Evolutionary conservation across 2,329 filamentous ascomycete species (phyloP), one percentile per base, ranked within the genome.

Genomic region (Aspergillus versicolor): DNA sequence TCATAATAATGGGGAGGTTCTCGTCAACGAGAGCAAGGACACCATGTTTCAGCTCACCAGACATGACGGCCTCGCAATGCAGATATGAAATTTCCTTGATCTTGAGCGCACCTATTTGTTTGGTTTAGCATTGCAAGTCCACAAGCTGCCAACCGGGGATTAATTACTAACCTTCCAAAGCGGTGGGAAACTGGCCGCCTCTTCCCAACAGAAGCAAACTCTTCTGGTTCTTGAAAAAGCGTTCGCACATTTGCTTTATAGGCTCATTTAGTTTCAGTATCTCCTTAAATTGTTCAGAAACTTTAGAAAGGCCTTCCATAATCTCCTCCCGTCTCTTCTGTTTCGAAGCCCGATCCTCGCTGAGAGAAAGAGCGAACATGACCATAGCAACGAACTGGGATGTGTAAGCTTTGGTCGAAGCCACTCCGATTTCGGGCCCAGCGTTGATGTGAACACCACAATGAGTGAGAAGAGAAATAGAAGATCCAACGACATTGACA

Each of bases 31-130:
- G 84, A 52, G 94, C 94, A 73, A 99, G 82, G 52, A 99, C 94
- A 83, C 94, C 94, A 78, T 99, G 94, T 86, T 99, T 99, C 70
- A 99, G 85, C 81, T 99, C 94, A 78, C 94, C 94, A 63, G 94
- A 97, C 94, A 99, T 99, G 82, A 99, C 94, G 68, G 94, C 94
- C 81, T 99, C 94, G 78, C 94, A 99, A 79, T 99, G 94, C 59
- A 99, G 90, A 79, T 99, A 99, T 17, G 93, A 97, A 70, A 99
- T 99, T 81, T 99, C 94, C 86, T 99, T 99, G 79, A 99, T 99
- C 84, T 99, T 99, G 67, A 99, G 84, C 49, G 94, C 94, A 79
- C 91, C 81, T 82, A 53, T 43, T 59, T 22, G 41, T 44, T 32
- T 11, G 51, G 45, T 51, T 68, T 49, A 68, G 59, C 34, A 49